Conservation (phyloP, 768 basidiomycete genomes). For the Hirschioporus abietinus region DNA sequence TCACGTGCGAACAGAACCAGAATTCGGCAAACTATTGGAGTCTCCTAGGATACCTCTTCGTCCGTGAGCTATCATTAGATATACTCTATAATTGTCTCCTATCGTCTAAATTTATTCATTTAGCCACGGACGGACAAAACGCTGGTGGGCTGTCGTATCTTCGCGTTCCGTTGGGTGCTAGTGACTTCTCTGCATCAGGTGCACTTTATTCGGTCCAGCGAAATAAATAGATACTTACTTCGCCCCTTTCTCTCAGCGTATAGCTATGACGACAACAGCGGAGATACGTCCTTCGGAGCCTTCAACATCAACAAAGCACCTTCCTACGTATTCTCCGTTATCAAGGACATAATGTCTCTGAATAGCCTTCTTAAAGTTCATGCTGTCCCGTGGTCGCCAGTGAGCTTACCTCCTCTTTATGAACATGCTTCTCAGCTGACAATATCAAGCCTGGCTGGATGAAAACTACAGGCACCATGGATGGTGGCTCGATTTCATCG, state of each 20-base stretch:
- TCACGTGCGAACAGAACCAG: conserved; percentile 29
- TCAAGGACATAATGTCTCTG: conserved; percentile 57
- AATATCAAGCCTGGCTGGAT: conserved; percentile 66
- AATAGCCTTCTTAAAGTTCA: conserved; percentile 52
- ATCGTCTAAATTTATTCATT: neutral
- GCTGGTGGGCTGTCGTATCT: conserved; percentile 67
- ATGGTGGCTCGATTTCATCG: conserved; percentile 55
- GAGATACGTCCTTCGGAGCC: conserved; percentile 50
- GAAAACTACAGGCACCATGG: conserved; percentile 63
- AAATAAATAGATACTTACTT: neutral
- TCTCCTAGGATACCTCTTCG: conserved; percentile 55
- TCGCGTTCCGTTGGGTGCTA: conserved; percentile 65
- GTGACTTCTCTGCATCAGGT: conserved; percentile 65
- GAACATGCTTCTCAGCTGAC: conserved; percentile 4
- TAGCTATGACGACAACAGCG: conserved; percentile 57
- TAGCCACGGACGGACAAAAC: conserved; percentile 52
- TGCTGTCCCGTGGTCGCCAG: conserved; percentile 71
- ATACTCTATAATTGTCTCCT: neutral
- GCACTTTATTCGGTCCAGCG: conserved; percentile 11
- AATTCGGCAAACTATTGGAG: conserved; percentile 52
- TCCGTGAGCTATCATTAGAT: conserved; percentile 24
- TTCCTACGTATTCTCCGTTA: conserved; percentile 54
- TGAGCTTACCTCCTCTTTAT: conserved; percentile 23
- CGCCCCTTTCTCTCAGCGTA: conserved; percentile 36
- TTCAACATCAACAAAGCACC: conserved; percentile 59